These are phyloP conservation scores for Tephrocybe sp. DNA, from an alignment of 768 basidiomycete genomes.

Conservation along the genomic window DNA sequence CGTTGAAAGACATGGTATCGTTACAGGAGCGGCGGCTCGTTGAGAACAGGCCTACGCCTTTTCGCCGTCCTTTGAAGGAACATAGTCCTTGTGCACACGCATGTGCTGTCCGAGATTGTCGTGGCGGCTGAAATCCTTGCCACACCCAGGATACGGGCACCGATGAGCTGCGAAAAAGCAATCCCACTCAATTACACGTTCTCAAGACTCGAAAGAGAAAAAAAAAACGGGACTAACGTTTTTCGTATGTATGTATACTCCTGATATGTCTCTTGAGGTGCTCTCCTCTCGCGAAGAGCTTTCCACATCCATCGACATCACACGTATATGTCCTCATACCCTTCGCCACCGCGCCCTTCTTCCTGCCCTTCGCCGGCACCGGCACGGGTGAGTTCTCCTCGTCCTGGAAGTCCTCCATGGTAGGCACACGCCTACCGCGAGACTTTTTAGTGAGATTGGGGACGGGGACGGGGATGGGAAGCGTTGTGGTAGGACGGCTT, in stretches of 20 bases:
- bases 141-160: constrained; percentile 79
- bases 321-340: constrained; percentile 58
- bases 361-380: constrained; percentile 13
- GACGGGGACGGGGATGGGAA: constrained; percentile 44
- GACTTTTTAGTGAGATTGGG: constrained; percentile 52
- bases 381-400: neutral
- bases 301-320: constrained; percentile 69
- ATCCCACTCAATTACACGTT: too few relatives aligned
- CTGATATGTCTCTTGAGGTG: constrained; percentile 82
- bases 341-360: constrained; percentile 14
- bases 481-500: constrained; percentile 21
- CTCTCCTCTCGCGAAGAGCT: constrained; percentile 77
- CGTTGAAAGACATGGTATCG: neutral
- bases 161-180: constrained; percentile 58
- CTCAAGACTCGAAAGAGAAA: neutral
- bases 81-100: constrained; percentile 70
- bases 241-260: constrained; percentile 81
- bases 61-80: constrained; percentile 25
- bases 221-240: constrained; percentile 53
- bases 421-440: constrained; percentile 49
- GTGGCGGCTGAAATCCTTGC: constrained; percentile 82
- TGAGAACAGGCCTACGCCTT: constrained; percentile 4
- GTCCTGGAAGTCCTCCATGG: constrained; percentile 24
- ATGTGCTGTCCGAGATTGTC: constrained; percentile 90
- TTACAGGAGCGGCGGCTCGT: neutral